A percentile compares a stretch with the other conserved stretches of the same genome.
Conservation (phyloP, 257 asterid species). For the Cynanchum wilfordii region DNA sequence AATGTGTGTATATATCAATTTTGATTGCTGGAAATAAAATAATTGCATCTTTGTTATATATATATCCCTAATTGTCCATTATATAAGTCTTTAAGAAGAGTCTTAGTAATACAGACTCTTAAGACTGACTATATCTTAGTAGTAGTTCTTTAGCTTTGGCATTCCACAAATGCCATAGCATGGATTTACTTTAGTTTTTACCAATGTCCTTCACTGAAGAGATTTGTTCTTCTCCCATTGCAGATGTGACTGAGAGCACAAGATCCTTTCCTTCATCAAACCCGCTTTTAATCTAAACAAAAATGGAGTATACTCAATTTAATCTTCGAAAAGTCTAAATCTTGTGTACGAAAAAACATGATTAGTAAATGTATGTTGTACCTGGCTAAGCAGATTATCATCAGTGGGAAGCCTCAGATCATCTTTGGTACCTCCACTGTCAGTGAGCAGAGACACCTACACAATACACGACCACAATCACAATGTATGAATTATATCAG, state of each 20-base stretch:
- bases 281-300: constrained; percentile 47
- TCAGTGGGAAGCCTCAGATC: constrained; percentile 75
- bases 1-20: not conserved
- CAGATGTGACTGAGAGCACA: constrained; percentile 55
- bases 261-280: constrained; percentile 74
- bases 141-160: constrained; percentile 14
- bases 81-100: constrained; percentile 14
- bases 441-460: constrained; percentile 80
- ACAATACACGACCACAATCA: not conserved
- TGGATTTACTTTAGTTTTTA: constrained; percentile 26
- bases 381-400: constrained; percentile 64
- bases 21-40: constrained; percentile 10
- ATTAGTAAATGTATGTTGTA: not conserved
- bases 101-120: constrained; percentile 7
- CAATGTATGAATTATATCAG: not conserved
- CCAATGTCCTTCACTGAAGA: constrained; percentile 60
- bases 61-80: constrained; percentile 7
- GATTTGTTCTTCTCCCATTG: constrained; percentile 86
- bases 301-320: not conserved
- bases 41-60: not conserved
- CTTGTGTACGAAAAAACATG: not conserved
- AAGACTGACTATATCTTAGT: constrained; percentile 16
- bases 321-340: not conserved
- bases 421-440: constrained; percentile 69
- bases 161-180: not conserved